Evolutionary conservation across 768 basidiomycete genomes (phyloP).

Genomic region (Boletus bicolor): DNA sequence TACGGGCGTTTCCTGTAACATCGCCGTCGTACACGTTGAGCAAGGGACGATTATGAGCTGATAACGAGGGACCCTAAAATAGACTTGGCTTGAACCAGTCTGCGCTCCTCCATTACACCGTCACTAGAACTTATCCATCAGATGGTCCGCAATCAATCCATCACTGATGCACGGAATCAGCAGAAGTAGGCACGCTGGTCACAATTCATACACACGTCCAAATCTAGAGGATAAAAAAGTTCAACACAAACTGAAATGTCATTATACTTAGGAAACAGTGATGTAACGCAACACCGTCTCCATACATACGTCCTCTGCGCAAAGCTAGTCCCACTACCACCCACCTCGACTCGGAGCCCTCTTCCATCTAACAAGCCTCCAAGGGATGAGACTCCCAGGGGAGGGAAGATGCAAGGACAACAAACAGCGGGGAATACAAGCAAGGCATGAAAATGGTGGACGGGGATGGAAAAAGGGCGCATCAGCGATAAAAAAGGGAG

Average conservation of each 20-base stretch:
- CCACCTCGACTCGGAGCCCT: conserved; percentile 52
- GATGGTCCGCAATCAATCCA: neutral
- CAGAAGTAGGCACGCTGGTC: too few relatives aligned
- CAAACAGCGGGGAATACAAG: conserved; percentile 37
- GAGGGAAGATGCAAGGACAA: conserved; percentile 71
- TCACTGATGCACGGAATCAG: too few relatives aligned
- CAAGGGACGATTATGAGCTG: too few relatives aligned
- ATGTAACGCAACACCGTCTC: neutral
- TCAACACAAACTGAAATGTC: neutral
- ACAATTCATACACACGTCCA: too few relatives aligned
- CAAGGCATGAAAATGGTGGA: conserved; percentile 24
- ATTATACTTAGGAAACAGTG: conserved; percentile 5
- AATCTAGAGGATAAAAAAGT: too few relatives aligned
- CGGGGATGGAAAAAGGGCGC: conserved; percentile 17
- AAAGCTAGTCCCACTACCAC: conserved; percentile 3
- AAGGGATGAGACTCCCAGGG: conserved; percentile 32
- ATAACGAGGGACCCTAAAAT: neutral
- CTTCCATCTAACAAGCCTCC: conserved; percentile 67
- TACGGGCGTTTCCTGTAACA: conserved; percentile 54
- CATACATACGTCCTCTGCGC: neutral
- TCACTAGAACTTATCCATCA: too few relatives aligned
- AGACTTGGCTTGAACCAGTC: neutral
- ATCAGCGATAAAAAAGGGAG: conserved; percentile 22
- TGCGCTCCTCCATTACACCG: too few relatives aligned
- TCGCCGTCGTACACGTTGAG: conserved; percentile 1